Percentiles rank a stretch among this genome's conserved stretches.
Conservation (phyloP, 225 moss, liverwort and hornwort genomes). For the Pseudoscleropodium purum region DNA sequence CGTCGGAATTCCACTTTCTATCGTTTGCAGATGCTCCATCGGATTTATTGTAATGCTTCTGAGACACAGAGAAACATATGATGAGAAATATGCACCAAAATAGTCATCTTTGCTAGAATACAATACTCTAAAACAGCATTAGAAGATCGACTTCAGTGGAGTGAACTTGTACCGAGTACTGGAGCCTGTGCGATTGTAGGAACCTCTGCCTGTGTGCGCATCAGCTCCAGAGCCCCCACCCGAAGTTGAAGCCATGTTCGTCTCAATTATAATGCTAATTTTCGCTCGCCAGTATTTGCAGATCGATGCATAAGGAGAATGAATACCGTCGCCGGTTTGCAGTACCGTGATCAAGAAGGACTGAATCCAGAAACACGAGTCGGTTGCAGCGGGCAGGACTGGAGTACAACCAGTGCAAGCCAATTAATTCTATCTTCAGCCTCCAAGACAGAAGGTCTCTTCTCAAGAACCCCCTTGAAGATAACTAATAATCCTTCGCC, state of each 20-base stretch:
- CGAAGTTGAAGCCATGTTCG: slow-evolving; percentile 24
- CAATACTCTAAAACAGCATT: neutral
- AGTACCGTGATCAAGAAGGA: neutral
- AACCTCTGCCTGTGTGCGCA: neutral
- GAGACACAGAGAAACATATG: neutral
- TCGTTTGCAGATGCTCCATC: slow-evolving; percentile 20
- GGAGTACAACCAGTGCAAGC: neutral
- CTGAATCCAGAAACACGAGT: neutral
- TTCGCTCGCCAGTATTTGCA: neutral
- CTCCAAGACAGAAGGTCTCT: neutral
- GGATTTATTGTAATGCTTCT: slow-evolving; percentile 5
- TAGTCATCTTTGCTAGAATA: neutral
- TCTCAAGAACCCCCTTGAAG: neutral
- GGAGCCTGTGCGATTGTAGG: slow-evolving; percentile 25
- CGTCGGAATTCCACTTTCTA: slow-evolving; percentile 20
- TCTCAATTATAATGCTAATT: neutral
- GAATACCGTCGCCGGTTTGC: neutral
- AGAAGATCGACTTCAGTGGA: neutral
- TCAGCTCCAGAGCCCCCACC: neutral
- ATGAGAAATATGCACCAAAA: neutral
- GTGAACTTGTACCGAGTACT: slow-evolving; percentile 20
- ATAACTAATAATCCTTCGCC: neutral
- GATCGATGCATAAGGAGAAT: neutral
- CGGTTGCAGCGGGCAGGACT: neutral
- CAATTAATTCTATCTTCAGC: neutral